A percentile compares a stretch with the other conserved stretches of the same genome.
These are phyloP conservation scores for Fomitopsis pinicola DNA, from an alignment of 1,284 basidiomycete species.

Conservation along the genomic window DNA sequence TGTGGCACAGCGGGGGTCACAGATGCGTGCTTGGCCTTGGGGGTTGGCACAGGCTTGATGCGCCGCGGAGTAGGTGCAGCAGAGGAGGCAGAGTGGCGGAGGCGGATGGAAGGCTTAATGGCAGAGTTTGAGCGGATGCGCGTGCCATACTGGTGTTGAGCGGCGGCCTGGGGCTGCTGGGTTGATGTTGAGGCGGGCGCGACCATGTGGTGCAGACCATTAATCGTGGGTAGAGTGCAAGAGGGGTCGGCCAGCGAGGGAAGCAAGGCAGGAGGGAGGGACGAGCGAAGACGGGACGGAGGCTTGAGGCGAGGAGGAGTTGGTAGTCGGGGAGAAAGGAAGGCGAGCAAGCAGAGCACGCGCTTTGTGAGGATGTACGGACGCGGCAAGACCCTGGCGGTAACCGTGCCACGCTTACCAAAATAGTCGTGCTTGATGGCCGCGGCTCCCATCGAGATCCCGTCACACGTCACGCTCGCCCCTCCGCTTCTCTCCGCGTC, in stretches of 20 bases:
- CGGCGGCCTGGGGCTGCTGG: slow-evolving; percentile 17
- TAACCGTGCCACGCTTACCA: slow-evolving; percentile 31
- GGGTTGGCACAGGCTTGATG: slow-evolving; percentile 31
- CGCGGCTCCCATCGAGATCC: slow-evolving; percentile 32
- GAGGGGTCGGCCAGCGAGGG: slow-evolving; percentile 40
- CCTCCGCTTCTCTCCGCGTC: slow-evolving; percentile 15
- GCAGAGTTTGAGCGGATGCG: slow-evolving; percentile 50
- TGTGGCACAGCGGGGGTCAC: slow-evolving; percentile 8
- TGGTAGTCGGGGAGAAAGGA: slow-evolving; percentile 34
- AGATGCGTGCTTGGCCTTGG: slow-evolving; percentile 16
- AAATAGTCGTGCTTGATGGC: slow-evolving; percentile 32
- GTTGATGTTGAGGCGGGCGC: slow-evolving; percentile 23
- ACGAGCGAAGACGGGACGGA: slow-evolving; percentile 22
- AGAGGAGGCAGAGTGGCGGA: slow-evolving; percentile 32
- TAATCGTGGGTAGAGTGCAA: slow-evolving; percentile 23
- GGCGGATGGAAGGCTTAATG: slow-evolving; percentile 47
- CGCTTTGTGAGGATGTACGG: slow-evolving; percentile 24
- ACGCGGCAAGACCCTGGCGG: slow-evolving; percentile 22
- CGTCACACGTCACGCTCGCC: slow-evolving; percentile 16
- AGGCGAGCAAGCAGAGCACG: slow-evolving; percentile 25
- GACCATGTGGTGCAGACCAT: slow-evolving; percentile 34
- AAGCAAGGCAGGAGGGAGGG: slow-evolving; percentile 15
- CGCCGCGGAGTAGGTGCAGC: slow-evolving; percentile 33
- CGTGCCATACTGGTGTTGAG: slow-evolving; percentile 46
- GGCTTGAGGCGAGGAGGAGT: slow-evolving; percentile 20